These are phyloP conservation scores for Colletotrichum theobromicola DNA, from an alignment of 2,329 filamentous ascomycete species.

Conservation along the genomic window DNA sequence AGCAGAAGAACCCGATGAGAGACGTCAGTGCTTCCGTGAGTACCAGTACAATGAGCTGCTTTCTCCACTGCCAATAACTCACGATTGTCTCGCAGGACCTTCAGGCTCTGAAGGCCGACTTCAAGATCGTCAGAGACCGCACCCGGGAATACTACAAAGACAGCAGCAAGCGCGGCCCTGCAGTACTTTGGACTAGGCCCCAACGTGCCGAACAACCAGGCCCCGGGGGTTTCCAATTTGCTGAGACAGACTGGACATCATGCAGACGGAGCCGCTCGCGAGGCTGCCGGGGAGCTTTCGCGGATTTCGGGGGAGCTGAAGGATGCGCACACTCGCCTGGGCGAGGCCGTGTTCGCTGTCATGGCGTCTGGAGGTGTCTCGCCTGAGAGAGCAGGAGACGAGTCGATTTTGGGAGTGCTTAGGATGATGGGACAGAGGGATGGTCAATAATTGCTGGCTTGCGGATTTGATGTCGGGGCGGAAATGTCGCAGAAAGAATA, in stretches of 20 bases:
- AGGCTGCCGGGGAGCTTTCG: background rate
- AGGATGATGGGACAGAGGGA: background rate
- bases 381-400: background rate
- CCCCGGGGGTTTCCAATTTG: background rate
- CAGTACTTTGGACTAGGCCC: background rate
- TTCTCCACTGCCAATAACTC: background rate
- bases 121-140: background rate
- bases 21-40: background rate
- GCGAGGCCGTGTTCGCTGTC: background rate
- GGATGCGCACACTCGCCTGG: background rate
- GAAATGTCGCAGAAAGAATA: background rate
- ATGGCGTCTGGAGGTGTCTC: background rate
- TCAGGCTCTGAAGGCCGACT: background rate
- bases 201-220: background rate
- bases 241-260: background rate
- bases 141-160: background rate
- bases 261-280: background rate
- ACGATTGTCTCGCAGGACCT: background rate
- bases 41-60: background rate
- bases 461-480: background rate
- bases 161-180: background rate
- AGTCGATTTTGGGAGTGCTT: background rate
- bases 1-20: background rate
- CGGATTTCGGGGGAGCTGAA: background rate
- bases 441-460: background rate